Evolutionary conservation across 176 grass and related monocot genomes (phyloP).

Genomic region (Poa annua): DNA sequence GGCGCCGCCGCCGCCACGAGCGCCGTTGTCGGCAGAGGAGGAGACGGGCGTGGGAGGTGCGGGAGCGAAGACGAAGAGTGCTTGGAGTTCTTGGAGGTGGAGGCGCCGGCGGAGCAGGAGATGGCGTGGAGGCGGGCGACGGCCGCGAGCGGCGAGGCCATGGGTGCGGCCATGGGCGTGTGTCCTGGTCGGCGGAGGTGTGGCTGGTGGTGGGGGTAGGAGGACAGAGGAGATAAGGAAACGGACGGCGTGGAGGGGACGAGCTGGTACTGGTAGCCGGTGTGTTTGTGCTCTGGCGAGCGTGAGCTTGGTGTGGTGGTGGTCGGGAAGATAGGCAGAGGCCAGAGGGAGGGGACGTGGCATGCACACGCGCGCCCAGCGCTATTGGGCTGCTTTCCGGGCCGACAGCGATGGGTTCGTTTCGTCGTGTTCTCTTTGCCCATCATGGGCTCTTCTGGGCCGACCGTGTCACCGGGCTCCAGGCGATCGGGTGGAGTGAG

Average conservation of each 20-base stretch:
- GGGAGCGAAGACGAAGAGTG: too few species aligned
- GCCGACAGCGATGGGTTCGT: neutral
- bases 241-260: constrained; percentile 13
- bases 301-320: neutral
- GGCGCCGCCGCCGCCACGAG: neutral
- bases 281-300: neutral
- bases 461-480: neutral
- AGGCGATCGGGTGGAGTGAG: too few species aligned
- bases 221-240: constrained; percentile 34
- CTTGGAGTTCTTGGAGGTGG: neutral
- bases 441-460: neutral
- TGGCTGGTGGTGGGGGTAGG: neutral
- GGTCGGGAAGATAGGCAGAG: neutral
- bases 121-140: constrained; percentile 27
- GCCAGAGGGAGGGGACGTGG: constrained; percentile 32
- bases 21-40: neutral
- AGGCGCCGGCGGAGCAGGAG: neutral
- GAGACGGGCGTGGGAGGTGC: too few species aligned
- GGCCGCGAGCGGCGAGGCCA: constrained; percentile 45
- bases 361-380: constrained; percentile 8
- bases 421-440: neutral
- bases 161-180: constrained; percentile 7
- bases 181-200: neutral
- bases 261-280: neutral
- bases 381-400: neutral